Conservation (phyloP, 1,284 basidiomycete genomes). For the Papiliotrema terrestris region DNA sequence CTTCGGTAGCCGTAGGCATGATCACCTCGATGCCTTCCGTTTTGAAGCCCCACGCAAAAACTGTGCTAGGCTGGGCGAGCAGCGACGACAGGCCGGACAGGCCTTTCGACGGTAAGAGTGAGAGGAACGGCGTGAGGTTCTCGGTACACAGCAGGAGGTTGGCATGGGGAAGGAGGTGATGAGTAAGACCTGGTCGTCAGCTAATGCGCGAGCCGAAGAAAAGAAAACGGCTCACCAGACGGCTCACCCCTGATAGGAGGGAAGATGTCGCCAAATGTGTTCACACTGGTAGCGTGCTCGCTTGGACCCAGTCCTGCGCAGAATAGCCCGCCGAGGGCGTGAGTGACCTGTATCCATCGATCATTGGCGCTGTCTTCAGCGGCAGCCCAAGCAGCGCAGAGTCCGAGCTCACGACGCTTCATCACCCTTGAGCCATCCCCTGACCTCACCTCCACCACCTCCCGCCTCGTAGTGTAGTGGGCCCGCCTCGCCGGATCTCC, state of each 20-base stretch:
- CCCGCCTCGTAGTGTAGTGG: slow-evolving; percentile 62
- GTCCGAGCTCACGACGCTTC: slow-evolving; percentile 7
- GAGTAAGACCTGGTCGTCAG: slow-evolving; percentile 25
- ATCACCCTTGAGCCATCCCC: slow-evolving; percentile 75
- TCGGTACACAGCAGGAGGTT: slow-evolving; percentile 88
- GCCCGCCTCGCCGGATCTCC: slow-evolving; percentile 65
- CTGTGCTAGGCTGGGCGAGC: slow-evolving; percentile 78
- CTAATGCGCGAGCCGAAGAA: background rate
- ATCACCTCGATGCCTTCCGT: slow-evolving; percentile 44
- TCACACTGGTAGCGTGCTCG: slow-evolving; percentile 56
- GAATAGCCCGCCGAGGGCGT: slow-evolving; percentile 86
- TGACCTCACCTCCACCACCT: slow-evolving; percentile 81
- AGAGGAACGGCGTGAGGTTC: slow-evolving; percentile 92
- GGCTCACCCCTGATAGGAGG: slow-evolving; percentile 57
- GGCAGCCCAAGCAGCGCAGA: background rate
- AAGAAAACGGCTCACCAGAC: slow-evolving; percentile 45
- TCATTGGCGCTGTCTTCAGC: slow-evolving; percentile 50
- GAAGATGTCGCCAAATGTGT: slow-evolving; percentile 54
- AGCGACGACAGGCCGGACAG: slow-evolving; percentile 82
- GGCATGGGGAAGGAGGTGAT: slow-evolving; percentile 59
- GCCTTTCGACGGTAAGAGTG: slow-evolving; percentile 88
- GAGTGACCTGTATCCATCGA: slow-evolving; percentile 74
- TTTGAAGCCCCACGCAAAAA: slow-evolving; percentile 80
- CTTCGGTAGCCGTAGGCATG: slow-evolving; percentile 26
- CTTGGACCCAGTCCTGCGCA: slow-evolving; percentile 83